Base-by-base conservation (phyloP, 1,284 basidiomycete genomes). In the Sanguinoderma infundibulare region DNA sequence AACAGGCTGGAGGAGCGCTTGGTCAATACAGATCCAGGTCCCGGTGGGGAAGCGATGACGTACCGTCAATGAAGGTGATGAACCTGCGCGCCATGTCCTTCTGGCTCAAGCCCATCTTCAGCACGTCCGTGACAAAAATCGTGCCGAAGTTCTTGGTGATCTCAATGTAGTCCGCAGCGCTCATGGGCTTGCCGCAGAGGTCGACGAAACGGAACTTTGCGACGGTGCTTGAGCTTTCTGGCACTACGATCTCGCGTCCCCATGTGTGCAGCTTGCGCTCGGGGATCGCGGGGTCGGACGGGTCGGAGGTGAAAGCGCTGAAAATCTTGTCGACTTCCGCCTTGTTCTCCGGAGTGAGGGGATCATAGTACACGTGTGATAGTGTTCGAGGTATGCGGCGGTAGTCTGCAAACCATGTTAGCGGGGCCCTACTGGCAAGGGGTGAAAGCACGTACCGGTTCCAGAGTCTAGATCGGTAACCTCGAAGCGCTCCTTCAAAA, bases 51-150 rank as follows among this genome's bases (percentile, higher is more conserved):
- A 35, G 12, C 10, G 53, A 61, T 44, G 22, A 80, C 83, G 70
- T 68, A 84, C 92, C 94, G 79, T 99, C 97, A 71, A 99, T 91
- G 71, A 98, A 98, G 0, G 96, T 98, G 75, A 99, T 99, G 74
- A 99, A 98, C 62, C 98, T 82, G 62, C 97, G 82, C 7, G 96
- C 96, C 79, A 91, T 84, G 75, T 99, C 98, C 77, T 98, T 95
- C 75, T 91, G 86, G 60, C 87, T 84, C 66, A 98, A 74, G 0
- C 89, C 91, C 88, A 99, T 91, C 79, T 92, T 91, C 44, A 94
- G 95, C 24, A 99, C 87, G 68, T 94, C 90, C 42, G 90, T 81
- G 42, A 99, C 79, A 73, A 99, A 98, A 38, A 99, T 83, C 8
- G 94, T 96, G 51, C 84, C 81, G 73, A 98, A 99, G 44, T 81